These are phyloP conservation scores for Fusarium armeniacum DNA, from an alignment of 2,329 filamentous ascomycete genomes.

Conservation along the genomic window DNA sequence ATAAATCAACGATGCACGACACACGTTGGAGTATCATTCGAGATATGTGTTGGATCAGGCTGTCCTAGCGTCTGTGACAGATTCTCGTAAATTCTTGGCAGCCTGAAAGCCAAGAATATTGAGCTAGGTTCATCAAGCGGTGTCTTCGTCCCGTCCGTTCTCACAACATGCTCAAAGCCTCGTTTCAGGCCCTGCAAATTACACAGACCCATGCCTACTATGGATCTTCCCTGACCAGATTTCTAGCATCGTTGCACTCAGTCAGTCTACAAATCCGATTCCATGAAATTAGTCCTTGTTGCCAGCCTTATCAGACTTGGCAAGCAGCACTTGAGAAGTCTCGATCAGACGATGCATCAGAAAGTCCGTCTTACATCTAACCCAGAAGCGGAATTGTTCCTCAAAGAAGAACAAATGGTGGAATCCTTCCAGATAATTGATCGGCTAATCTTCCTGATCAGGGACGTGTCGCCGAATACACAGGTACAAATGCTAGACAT, in stretches of 20 bases:
- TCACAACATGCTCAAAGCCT: neutral
- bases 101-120: neutral
- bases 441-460: neutral
- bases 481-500: neutral
- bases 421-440: neutral
- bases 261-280: neutral
- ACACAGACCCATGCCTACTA: neutral
- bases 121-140: neutral
- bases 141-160: neutral
- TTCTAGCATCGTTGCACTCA: neutral
- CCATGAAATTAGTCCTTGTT: neutral
- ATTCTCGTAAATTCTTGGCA: neutral
- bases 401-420: neutral
- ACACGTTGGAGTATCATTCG: neutral
- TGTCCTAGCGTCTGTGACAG: neutral
- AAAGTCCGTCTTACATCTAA: neutral
- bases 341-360: neutral
- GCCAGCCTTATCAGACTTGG: conserved; percentile 7
- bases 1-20: neutral
- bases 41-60: neutral
- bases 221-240: neutral
- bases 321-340: neutral
- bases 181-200: neutral
- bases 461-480: neutral
- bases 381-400: too few relatives aligned